Evolutionary conservation across 352 stramenopile genomes (phyloP).

Genomic region (Phytophthora fragariae): DNA sequence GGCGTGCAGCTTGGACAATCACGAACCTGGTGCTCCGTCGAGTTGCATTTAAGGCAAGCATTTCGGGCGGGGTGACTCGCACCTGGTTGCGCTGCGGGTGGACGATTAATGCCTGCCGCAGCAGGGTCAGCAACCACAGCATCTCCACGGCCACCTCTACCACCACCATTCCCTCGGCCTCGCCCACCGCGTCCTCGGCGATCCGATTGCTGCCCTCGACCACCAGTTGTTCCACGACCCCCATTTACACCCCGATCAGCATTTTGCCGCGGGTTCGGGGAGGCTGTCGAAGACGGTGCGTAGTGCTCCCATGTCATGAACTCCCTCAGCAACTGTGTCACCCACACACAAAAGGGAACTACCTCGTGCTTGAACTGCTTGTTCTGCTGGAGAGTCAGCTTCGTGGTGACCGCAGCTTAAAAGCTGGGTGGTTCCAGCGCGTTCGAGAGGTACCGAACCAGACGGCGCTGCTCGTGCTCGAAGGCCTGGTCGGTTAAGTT

Average conservation of each 20-base stretch:
- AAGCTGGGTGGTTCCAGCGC: neutral
- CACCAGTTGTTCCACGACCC: too few species aligned
- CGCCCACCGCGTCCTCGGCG: neutral
- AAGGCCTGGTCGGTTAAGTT: neutral
- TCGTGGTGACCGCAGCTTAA: neutral
- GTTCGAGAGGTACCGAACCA: neutral
- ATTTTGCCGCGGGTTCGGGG: neutral
- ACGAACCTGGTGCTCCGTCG: neutral
- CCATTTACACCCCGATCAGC: neutral
- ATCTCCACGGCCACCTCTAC: neutral
- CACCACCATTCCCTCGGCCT: neutral
- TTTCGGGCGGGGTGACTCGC: neutral
- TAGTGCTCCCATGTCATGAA: neutral
- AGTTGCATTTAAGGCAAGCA: neutral
- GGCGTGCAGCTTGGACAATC: neutral
- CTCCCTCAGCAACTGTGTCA: neutral
- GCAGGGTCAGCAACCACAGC: neutral
- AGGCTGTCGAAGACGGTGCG: too few species aligned
- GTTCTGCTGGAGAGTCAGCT: neutral
- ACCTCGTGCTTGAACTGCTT: neutral
- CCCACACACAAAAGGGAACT: neutral
- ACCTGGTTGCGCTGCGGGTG: neutral
- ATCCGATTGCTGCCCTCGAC: neutral
- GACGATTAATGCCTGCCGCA: neutral
- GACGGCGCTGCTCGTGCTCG: neutral